Conservation (phyloP, 306 rosid species). For the peach (Prunus persica) region Prunus_persica_NCBIv2 NC_034015.1:17485001-17485500, state of each 20-base stretch:
- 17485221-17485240: slow-evolving; percentile 42
- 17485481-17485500: background rate
- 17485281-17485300: slow-evolving; percentile 87
- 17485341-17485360: background rate
- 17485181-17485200: slow-evolving; percentile 27
- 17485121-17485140: slow-evolving; percentile 29
- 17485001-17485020: background rate
- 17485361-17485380: background rate
- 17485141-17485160: slow-evolving; percentile 17
- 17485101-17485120: slow-evolving; percentile 27
- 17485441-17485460: background rate
- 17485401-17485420: background rate
- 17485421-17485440: background rate
- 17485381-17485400: background rate
- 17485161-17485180: slow-evolving; percentile 25
- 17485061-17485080: slow-evolving; percentile 41
- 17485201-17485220: slow-evolving; percentile 47
- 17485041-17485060: slow-evolving; percentile 28
- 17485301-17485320: slow-evolving; percentile 48
- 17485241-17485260: slow-evolving; percentile 43
- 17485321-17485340: background rate
- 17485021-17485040: background rate
- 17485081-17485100: slow-evolving; percentile 25
- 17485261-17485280: slow-evolving; percentile 47
- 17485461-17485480: background rate